Conservation (phyloP, 2,329 filamentous ascomycete species). For the Verruconis gallopava region DNA sequence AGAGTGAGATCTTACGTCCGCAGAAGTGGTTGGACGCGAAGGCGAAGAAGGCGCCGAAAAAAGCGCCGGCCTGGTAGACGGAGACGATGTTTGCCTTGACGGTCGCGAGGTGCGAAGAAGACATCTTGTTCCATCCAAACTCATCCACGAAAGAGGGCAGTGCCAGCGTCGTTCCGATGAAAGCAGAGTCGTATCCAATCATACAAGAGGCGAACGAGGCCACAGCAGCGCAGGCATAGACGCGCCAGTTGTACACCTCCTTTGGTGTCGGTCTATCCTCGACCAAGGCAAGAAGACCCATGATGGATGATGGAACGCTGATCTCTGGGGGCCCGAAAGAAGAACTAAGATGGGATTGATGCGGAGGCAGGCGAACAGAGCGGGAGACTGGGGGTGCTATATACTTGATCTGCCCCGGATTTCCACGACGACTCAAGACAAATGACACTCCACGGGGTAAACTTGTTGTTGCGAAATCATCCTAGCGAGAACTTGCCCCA, state of each 20-base stretch:
- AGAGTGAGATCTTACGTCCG: conserved; percentile 52
- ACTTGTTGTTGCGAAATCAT: not conserved
- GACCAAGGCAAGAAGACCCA: conserved; percentile 28
- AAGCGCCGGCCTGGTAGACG: conserved; percentile 70
- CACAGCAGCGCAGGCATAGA: conserved; percentile 41
- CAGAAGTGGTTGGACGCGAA: conserved; percentile 54
- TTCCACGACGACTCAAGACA: too few relatives aligned
- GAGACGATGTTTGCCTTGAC: conserved; percentile 67
- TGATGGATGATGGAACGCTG: conserved; percentile 16
- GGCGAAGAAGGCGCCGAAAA: conserved; percentile 63
- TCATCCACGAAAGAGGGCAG: conserved; percentile 56
- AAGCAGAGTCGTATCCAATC: conserved; percentile 56
- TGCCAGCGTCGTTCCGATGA: conserved; percentile 65
- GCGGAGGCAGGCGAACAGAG: too few relatives aligned
- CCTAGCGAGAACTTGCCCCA: not conserved
- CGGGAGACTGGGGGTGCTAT: not conserved
- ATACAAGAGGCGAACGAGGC: conserved; percentile 46
- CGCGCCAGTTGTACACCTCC: conserved; percentile 46
- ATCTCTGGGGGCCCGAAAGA: not conserved
- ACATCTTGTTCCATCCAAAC: conserved; percentile 48
- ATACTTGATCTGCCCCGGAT: too few relatives aligned
- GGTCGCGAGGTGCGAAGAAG: conserved; percentile 37
- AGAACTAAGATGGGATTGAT: too few relatives aligned
- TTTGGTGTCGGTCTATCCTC: conserved; percentile 41
- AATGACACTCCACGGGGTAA: not conserved